Evolutionary conservation across 257 asterid species (phyloP), one percentile per base, ranked within the genome.

Genomic region (Lavandula angustifolia): DNA sequence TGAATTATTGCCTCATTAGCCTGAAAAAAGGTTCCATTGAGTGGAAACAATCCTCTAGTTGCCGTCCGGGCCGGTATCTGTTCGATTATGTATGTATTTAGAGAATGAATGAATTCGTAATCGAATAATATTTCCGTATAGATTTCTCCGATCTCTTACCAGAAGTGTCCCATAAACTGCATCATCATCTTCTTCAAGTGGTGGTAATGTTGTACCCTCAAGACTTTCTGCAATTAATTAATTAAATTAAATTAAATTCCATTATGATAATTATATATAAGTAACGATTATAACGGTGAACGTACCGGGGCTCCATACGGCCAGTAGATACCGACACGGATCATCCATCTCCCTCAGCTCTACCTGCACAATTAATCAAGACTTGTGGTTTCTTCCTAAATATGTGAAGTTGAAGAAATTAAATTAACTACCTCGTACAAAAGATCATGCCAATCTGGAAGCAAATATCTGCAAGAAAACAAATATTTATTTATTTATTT

Each of bases 21-120:
- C 60, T 76, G 80, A 58, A 75, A 75, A 44, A 14, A 74, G 17
- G 71, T 74, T 18, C 75, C 75, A 40, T 74, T 62, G 12, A 74
- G 79, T 4, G 72, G 73, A 66, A 75, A 71, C 18, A 35, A 41
- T 60, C 73, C 80, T 43, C 68, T 58, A 48, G 60, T 47, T 43
- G 67, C 73, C 46, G 74, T 71, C 66, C 74, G 73, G 14, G 51
- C 54, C 0, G 74, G 80, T n/a, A 75, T 50, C 74, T 75, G 64
- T 22, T 22, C 27, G 27, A 22, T 22, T 46, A 50, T n/a, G 60
- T 31, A 32, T 12, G 53, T 33, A 13, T 52, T 44, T 22, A 29
- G 16, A 46, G n/a, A n/a, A n/a, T n/a, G n/a, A n/a, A n/a, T n/a
- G n/a, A n/a, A n/a, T n/a, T n/a, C n/a, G n/a, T n/a, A n/a, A n/a